A percentile compares a stretch with the other conserved stretches of the same genome.
Evolutionary conservation across 148 eudicot species (phyloP).

Genomic region (Rhododendron ferrugineum): DNA sequence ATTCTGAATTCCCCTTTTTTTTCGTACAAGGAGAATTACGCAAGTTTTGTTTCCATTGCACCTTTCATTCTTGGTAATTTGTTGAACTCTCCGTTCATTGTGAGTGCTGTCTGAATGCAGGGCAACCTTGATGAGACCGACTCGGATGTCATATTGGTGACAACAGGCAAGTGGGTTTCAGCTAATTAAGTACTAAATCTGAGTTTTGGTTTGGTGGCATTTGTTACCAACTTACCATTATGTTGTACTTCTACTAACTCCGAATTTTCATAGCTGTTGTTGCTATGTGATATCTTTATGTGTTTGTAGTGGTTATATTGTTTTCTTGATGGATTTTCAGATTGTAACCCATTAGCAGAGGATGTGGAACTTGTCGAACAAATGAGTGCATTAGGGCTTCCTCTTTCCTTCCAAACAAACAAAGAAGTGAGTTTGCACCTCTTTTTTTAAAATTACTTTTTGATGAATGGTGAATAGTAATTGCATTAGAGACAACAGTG

Average conservation of each 20-base stretch:
- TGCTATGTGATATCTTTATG: background rate
- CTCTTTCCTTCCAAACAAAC: conserved; percentile 67
- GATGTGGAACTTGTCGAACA: conserved; percentile 40
- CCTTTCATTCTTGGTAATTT: background rate
- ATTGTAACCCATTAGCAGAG: conserved; percentile 22
- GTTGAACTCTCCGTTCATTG: conserved; percentile 1
- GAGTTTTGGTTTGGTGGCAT: background rate
- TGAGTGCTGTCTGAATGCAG: conserved; percentile 26
- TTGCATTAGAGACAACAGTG: background rate
- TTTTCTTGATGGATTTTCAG: conserved; percentile 20
- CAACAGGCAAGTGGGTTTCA: conserved; percentile 16
- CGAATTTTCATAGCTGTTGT: background rate
- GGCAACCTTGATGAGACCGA: conserved; percentile 1
- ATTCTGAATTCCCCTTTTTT: background rate
- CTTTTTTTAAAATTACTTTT: background rate
- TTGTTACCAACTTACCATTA: background rate
- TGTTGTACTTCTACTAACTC: background rate
- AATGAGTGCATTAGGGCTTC: conserved; percentile 78
- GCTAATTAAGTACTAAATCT: background rate
- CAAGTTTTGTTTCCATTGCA: background rate
- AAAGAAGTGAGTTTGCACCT: conserved; percentile 42
- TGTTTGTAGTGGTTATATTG: conserved; percentile 6
- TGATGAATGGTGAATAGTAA: background rate
- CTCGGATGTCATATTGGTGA: background rate
- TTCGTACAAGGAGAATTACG: background rate